Conservation (phyloP, 306 rosid genomes). For the Medicago lupulina region DNA sequence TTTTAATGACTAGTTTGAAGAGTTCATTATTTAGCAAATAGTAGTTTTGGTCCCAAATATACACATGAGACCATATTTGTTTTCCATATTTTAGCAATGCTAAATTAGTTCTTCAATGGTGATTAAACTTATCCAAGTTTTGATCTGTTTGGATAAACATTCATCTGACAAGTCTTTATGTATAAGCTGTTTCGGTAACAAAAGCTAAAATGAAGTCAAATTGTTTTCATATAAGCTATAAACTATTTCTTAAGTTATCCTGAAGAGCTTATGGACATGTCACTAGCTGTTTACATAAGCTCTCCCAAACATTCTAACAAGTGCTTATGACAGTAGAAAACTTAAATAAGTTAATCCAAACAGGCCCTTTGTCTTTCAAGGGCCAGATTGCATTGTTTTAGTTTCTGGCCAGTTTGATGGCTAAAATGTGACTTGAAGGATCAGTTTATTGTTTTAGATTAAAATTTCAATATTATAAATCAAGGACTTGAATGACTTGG, state of each 20-base stretch:
- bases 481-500: background rate
- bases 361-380: background rate
- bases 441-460: background rate
- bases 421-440: constrained; percentile 10
- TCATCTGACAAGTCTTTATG: background rate
- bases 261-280: background rate
- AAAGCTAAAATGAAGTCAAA: background rate
- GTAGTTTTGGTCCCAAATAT: background rate
- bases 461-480: background rate
- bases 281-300: background rate
- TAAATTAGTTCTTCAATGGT: background rate
- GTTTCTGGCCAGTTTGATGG: constrained; percentile 1
- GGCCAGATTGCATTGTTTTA: background rate
- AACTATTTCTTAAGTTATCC: background rate
- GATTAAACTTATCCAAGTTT: background rate
- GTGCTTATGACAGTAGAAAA: background rate
- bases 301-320: background rate
- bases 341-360: background rate
- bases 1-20: constrained; percentile 27
- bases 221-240: background rate
- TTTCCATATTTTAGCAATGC: background rate
- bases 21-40: background rate
- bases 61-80: background rate
- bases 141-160: background rate
- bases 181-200: background rate